Base-by-base conservation (phyloP, 2,329 filamentous ascomycete species). In the Basipetospora sp. region DNA sequence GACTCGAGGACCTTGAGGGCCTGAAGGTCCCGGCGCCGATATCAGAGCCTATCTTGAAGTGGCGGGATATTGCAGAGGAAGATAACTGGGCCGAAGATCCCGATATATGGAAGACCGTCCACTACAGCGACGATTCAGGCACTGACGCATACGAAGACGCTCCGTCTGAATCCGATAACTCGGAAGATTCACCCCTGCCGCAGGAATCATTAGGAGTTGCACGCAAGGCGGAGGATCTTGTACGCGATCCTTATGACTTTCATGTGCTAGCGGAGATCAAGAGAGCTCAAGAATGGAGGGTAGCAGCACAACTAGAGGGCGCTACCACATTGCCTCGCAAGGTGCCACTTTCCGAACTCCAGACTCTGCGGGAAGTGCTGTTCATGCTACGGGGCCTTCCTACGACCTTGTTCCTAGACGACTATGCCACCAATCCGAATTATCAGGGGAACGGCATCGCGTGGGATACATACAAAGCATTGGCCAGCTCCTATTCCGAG, bases 381-480 rank as follows among this genome's bases (percentile, higher is more conserved):
- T 88, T 84, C 48, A 92, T 94, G 83, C 67, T 96, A 0, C 72
- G 75, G 38, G 87, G 87, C 1, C 60, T 90, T 4, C 70, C 77
- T 5, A 88, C 81, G 3, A 78, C 75, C 2, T 51, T 94, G 1
- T 94, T 87, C 48, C 60, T 59, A 40, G 16, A 47, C 3, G 50
- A 63, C 34, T 62, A 58, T 11, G 45, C 52, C 5, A 60, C 62
- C 0, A 52, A 57, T 2, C 48, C 57, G 4, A 48, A 47, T 1
- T 71, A 64, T 38, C 64, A 71, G 40, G 58, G 73, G 18, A 49
- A 55, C 0, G 59, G 67, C 40, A 53, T 71, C 9, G 64, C 64
- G 0, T 63, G 60, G 60, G 62, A 69, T 16, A 62, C 67, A 1
- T 64, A 69, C 50, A 60, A 55, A 38, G 64, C 65, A 2, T 47